Evolutionary conservation across 2,329 filamentous ascomycete species (phyloP), one percentile per base, ranked within the genome.

Genomic region (Reticulascus tulasneorum): DNA sequence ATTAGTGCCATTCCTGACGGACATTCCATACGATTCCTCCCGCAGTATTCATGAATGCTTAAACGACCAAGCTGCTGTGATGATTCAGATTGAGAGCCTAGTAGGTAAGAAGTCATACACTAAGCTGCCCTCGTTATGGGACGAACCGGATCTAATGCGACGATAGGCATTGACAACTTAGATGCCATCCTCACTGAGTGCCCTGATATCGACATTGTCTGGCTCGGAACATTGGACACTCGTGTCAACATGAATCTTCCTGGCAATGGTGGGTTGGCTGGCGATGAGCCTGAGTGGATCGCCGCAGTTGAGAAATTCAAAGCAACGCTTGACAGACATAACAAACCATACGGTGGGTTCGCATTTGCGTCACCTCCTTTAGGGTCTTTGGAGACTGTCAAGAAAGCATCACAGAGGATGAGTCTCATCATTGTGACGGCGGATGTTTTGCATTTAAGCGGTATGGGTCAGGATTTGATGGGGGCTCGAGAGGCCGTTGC

Each of bases 51-150:
- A 56, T 36, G 47, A 59, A 37, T 62, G 59, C 38, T 32, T 66
- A 17, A 70, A 71, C 48, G 47, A 63, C 29, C 66, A 69, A 47
- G 65, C 67, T 2, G 66, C 67, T 27, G 51, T 71, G 40, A 62
- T 69, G 51, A 64, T 70, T 27, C 67, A 71, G 47, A 63, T 70
- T 22, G 67, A 71, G 48, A 51, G 56, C 2, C 44, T 62, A n/a
- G n/a, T n/a, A n/a, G n/a, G 28, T 29, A 9, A 23, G 21, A n/a
- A 17, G 8, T 13, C 10, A 22, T 11, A 11, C 11, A 24, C 20
- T 26, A 18, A 28, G 28, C 23, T n/a, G n/a, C n/a, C n/a, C n/a
- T n/a, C n/a, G 26, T 19, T n/a, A 9, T 23, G 7, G n/a, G n/a
- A n/a, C n/a, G 16, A 21, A 23, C 17, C 20, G 16, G 24, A 17